phyloP scores from a whole-genome alignment of 148 eudicot species.

The Diospyros kaki region DNA sequence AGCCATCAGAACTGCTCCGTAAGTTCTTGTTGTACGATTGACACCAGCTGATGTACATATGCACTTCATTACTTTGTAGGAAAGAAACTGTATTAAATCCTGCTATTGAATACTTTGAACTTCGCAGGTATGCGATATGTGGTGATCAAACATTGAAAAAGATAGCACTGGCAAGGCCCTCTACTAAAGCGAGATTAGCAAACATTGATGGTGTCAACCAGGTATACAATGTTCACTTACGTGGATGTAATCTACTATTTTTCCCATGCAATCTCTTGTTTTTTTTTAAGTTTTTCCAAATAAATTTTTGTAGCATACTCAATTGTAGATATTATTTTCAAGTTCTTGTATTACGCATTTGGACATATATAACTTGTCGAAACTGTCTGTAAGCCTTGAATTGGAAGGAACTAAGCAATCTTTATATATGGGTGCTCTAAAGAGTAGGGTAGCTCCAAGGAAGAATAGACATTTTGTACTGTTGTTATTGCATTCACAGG shows the following conservation, averaged over 20 bases:
- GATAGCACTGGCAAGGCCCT: slow-evolving; percentile 66
- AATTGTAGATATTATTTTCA: background rate
- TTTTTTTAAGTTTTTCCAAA: background rate
- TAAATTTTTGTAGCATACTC: slow-evolving; percentile 6
- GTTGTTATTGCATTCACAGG: background rate
- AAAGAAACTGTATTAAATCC: background rate
- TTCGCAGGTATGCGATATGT: slow-evolving; percentile 76
- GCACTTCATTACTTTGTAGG: background rate
- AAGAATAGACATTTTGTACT: background rate
- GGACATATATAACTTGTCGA: background rate
- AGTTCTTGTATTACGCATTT: background rate
- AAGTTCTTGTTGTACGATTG: slow-evolving; percentile 26
- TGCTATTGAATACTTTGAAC: slow-evolving; percentile 18
- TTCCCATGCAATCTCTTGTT: background rate
- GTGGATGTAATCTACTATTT: background rate
- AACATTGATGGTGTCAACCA: slow-evolving; percentile 89
- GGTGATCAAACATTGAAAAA: slow-evolving; percentile 75
- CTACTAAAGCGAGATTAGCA: slow-evolving; percentile 81
- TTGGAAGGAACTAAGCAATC: too few relatives aligned
- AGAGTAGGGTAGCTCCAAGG: background rate
- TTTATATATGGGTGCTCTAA: too few relatives aligned
- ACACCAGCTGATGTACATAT: background rate
- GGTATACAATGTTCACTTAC: slow-evolving; percentile 31
- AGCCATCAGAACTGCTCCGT: slow-evolving; percentile 79
- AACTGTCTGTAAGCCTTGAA: too few relatives aligned